Conservation (phyloP, 768 basidiomycete genomes). For the Pholiota microspora region DNA sequence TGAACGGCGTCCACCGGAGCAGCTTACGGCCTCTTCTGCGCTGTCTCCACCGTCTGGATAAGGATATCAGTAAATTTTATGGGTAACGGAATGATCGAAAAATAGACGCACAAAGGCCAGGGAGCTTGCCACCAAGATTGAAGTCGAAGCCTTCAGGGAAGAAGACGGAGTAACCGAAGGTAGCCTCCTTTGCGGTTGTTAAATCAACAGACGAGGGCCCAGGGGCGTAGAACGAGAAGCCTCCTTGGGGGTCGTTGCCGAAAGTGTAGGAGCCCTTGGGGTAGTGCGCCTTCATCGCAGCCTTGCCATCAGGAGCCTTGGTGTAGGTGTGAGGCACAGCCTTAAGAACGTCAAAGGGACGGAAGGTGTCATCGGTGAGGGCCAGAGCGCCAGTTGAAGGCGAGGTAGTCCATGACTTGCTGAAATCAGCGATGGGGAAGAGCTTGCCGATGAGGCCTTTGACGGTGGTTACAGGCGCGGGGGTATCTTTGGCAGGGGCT, state of each 20-base stretch:
- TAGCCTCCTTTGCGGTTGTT: slow-evolving; percentile 62
- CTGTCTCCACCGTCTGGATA: slow-evolving; percentile 57
- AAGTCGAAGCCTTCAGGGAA: slow-evolving; percentile 65
- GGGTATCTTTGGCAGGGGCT: slow-evolving; percentile 6
- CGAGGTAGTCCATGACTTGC: slow-evolving; percentile 48
- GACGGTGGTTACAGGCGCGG: slow-evolving; percentile 11
- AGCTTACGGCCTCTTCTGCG: slow-evolving; percentile 43
- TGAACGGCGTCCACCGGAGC: slow-evolving; percentile 64
- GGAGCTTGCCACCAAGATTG: slow-evolving; percentile 69
- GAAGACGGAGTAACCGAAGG: slow-evolving; percentile 60
- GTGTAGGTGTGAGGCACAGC: slow-evolving; percentile 40
- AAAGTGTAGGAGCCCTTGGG: slow-evolving; percentile 59
- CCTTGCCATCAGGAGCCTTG: slow-evolving; percentile 48
- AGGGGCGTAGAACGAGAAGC: slow-evolving; percentile 70
- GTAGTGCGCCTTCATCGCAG: slow-evolving; percentile 50
- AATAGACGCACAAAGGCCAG: slow-evolving; percentile 56
- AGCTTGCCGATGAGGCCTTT: slow-evolving; percentile 26
- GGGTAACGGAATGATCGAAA: neutral
- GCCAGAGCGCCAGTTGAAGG: slow-evolving; percentile 31
- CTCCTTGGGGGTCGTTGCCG: slow-evolving; percentile 45
- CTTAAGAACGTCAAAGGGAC: slow-evolving; percentile 35
- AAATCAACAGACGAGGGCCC: slow-evolving; percentile 53
- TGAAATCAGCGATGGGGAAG: slow-evolving; percentile 37
- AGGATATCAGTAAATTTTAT: slow-evolving; percentile 5
- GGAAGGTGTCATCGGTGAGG: slow-evolving; percentile 44